Percentiles rank a stretch among this genome's conserved stretches.
These are phyloP conservation scores for Suzukiozyma palmioleophila DNA, from an alignment of 1,139 yeast species.

Conservation along the genomic window DNA sequence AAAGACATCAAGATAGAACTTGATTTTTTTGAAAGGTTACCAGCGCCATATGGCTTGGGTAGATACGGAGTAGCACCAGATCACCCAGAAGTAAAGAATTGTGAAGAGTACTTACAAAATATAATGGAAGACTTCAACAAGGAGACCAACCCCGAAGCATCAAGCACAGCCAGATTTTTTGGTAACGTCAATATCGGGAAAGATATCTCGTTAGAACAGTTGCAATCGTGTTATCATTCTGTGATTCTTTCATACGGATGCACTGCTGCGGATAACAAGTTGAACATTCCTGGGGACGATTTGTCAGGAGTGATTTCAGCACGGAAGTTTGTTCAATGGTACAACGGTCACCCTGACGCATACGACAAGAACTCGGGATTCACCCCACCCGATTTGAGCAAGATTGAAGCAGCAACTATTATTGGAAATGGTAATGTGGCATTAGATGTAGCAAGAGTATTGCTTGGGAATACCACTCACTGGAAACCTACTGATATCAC, in stretches of 20 bases:
- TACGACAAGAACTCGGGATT: constrained; percentile 26
- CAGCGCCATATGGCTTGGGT: constrained; percentile 88
- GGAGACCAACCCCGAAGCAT: constrained; percentile 13
- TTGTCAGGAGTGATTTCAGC: constrained; percentile 74
- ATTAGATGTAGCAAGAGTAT: constrained; percentile 78
- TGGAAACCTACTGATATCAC: constrained; percentile 77
- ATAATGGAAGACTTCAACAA: constrained; percentile 37
- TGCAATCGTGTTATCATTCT: constrained; percentile 60
- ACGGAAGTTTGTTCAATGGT: constrained; percentile 91
- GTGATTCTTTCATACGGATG: constrained; percentile 86
- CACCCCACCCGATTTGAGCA: constrained; percentile 50
- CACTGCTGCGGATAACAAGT: constrained; percentile 48
- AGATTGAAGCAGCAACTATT: constrained; percentile 64
- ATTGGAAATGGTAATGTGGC: constrained; percentile 99
- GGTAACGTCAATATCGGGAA: constrained; percentile 71
- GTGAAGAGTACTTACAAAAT: constrained; percentile 74
- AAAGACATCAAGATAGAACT: constrained; percentile 31
- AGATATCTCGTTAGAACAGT: constrained; percentile 47
- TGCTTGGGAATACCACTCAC: constrained; percentile 54
- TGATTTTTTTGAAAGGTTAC: constrained; percentile 73
- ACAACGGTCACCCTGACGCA: constrained; percentile 78
- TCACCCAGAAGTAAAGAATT: constrained; percentile 92
- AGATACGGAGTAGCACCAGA: constrained; percentile 99
- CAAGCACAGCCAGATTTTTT: constrained; percentile 48
- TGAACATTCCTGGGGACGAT: constrained; percentile 59